Base-by-base conservation (phyloP, 495 filamentous ascomycete genomes). In the Penicillium canariense region DNA sequence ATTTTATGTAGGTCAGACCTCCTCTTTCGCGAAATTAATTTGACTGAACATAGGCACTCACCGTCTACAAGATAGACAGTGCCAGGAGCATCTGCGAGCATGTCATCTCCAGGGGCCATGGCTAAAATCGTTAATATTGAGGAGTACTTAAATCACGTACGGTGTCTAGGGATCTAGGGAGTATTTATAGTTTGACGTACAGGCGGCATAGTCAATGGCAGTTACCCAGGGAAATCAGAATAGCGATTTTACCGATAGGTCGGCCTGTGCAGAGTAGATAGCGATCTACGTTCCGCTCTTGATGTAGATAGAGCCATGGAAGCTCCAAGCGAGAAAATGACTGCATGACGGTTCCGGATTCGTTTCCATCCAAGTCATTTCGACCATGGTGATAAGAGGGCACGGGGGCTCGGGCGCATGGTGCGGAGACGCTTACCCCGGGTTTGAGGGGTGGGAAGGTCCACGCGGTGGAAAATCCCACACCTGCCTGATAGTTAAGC, bases 61-160 rank as follows among this genome's bases (percentile, higher is more conserved):
- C 65, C 46, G 22, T 68, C 67, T 10, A 72, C 63, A 11, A 72
- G 38, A 52, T 65, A 69, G 4, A 69, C 61, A 2, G 69, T 70
- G 15, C 69, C 69, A 9, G 69, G 69, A 11, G 70, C 67, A 54
- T 68, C 68, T 0, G 57, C 60, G 1, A 51, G 12, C 2, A 59
- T 48, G 45, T 63, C 57, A 39, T 66, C 55, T 11, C 50, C 42
- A 11, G 30, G 60, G 50, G 58, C 38, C 68, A 68, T 70, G 17
- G 8, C 61, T 30, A 5, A 14, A 39, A 1, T 15, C n/a, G 8
- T 9, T n/a, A 5, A 15, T 12, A 20, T 42, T 7, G 10, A 25
- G 12, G 2, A 5, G 4, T 5, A 0, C 11, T 12, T 11, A 14
- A 5, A 14, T 11, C 3, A 25, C 11, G 9, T 3, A 25, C 5